Base-by-base conservation (phyloP, 495 filamentous ascomycete species). In the Aspergillus asperescens region DNA sequence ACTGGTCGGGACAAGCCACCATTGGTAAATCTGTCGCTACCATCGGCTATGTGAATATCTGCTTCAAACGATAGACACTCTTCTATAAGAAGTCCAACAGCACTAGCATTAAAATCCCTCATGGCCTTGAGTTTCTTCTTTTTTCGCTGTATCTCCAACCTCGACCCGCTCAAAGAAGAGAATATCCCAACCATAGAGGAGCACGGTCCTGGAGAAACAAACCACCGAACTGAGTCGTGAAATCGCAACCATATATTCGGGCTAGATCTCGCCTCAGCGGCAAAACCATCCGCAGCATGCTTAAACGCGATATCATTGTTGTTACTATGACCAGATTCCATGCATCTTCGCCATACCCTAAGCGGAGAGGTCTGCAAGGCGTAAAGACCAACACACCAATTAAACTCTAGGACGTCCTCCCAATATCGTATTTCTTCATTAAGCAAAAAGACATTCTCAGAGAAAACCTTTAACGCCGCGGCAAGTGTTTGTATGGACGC, bases 371-470 rank as follows among this genome's bases (percentile, higher is more conserved):
- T 94, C 62, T 98, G 93, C 7, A 93, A 65, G 0, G 85, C 81
- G 63, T 95, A 95, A 1, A 95, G 55, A 18, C 80, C 82, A 46
- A 83, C 87, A 56, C 82, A 83, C 48, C 80, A 74, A 31, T 84
- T 79, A 10, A 88, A 91, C 1, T 80, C 77, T 35, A 93, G 67
- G 1, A 95, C 77, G 48, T 90, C 82, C 53, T 95, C 87, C 93
- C 93, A 98, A 62, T 97, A 97, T 70, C 81, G 86, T 31, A 94
- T 85, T 60, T 96, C 89, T 35, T 93, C 83, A 48, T 80, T 83
- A 7, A 98, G 59, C 0, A 82, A 81, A n/a, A 93, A 80, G 13
- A 88, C 89, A 55, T 90, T 84, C 24, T 90, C 82, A 5, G 96
- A 70, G 1, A 97, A 72, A 0, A 77, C 78, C 55, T 82, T 79